These are phyloP conservation scores for Calocybe gangraenosa DNA, from an alignment of 768 basidiomycete species.

Conservation along the genomic window DNA sequence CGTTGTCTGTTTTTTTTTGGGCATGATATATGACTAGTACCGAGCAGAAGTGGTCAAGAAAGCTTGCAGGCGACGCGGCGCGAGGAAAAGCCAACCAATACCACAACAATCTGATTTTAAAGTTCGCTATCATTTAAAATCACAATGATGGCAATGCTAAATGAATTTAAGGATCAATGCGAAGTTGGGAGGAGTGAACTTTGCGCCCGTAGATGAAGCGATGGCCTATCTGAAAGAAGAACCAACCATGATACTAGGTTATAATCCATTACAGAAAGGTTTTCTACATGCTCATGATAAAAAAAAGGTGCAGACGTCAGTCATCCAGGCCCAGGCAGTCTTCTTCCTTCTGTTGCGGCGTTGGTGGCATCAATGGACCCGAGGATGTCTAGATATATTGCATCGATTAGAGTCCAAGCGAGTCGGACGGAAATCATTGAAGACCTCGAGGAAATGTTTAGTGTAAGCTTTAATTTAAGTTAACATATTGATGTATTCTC, in stretches of 20 bases:
- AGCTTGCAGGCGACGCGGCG: constrained; percentile 15
- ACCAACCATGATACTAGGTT: constrained; percentile 59
- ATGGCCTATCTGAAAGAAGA: constrained; percentile 29
- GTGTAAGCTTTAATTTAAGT: constrained; percentile 21
- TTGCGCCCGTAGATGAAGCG: constrained; percentile 39
- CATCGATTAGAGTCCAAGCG: constrained; percentile 47
- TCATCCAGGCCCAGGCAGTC: constrained; percentile 20
- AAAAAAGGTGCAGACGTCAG: constrained; percentile 24
- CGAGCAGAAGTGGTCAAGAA: constrained; percentile 24
- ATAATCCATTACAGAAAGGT: not conserved
- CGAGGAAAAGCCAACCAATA: constrained; percentile 39
- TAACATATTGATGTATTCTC: not conserved
- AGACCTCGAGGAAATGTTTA: constrained; percentile 49
- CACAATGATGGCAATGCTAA: not conserved
- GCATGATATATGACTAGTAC: not conserved
- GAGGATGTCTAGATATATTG: constrained; percentile 47
- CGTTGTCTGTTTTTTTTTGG: too few relatives aligned
- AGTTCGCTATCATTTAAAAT: constrained; percentile 30
- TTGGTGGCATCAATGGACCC: constrained; percentile 54
- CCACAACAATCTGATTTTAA: constrained; percentile 57
- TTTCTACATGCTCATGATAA: not conserved
- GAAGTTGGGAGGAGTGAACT: constrained; percentile 63
- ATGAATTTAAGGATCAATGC: constrained; percentile 50
- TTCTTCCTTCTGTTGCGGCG: constrained; percentile 20
- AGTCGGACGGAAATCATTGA: constrained; percentile 55